Conservation (phyloP, 2,329 filamentous ascomycete species). For the Aspergillus floridensis region DNA sequence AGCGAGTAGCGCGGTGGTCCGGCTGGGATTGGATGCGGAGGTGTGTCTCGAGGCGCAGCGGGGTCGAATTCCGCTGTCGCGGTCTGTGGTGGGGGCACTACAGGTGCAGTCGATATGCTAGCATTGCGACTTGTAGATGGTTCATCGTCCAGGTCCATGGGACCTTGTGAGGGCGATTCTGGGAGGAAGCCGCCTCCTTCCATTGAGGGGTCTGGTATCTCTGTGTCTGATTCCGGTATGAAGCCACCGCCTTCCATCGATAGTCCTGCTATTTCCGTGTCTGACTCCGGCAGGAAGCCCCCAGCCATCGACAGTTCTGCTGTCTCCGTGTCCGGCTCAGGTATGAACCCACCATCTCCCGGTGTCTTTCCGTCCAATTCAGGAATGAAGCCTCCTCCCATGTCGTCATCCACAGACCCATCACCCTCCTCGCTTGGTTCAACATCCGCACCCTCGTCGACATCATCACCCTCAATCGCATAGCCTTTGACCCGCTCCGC, state of each 20-base stretch:
- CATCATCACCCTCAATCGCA: slow-evolving; percentile 36
- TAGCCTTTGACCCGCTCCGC: slow-evolving; percentile 68
- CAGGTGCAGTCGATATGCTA: neutral
- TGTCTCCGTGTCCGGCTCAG: neutral
- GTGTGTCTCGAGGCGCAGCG: neutral
- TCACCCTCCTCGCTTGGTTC: slow-evolving; percentile 29
- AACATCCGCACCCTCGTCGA: slow-evolving; percentile 37
- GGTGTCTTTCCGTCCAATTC: slow-evolving; percentile 26
- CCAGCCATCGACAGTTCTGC: slow-evolving; percentile 9
- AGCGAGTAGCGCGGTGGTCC: slow-evolving; percentile 28
- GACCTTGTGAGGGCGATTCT: neutral
- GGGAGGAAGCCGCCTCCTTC: slow-evolving; percentile 23
- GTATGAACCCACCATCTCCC: neutral
- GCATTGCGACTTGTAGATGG: neutral
- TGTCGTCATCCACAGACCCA: slow-evolving; percentile 22
- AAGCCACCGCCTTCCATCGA: slow-evolving; percentile 21
- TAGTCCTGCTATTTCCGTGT: neutral
- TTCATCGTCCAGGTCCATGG: neutral
- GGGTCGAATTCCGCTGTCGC: neutral
- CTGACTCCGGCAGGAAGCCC: slow-evolving; percentile 20
- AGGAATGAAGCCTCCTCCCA: slow-evolving; percentile 41
- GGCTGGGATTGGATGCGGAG: neutral
- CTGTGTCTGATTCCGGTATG: slow-evolving; percentile 3
- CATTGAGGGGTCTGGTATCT: neutral
- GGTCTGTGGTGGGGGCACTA: neutral